Evolutionary conservation across 176 grass and related monocot genomes (phyloP), one percentile per base, ranked within the genome.

Genomic region (Thinopyrum elongatum): DNA sequence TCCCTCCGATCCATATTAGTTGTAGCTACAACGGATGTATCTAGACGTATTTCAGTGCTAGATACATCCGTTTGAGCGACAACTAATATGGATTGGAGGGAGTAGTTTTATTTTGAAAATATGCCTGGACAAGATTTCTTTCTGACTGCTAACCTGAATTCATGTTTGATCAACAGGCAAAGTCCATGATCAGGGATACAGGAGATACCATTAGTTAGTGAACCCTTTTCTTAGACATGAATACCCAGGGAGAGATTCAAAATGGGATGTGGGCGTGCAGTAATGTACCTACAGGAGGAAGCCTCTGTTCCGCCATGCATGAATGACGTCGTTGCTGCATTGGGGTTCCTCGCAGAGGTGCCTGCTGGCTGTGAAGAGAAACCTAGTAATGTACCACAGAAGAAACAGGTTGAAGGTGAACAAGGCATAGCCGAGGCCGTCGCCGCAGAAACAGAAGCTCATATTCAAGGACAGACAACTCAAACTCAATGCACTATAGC

Each of bases 221-320:
- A 90, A 98, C 86, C 96, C 90, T 46, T 88, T 87, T 80, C 91
- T 95, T 39, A 78, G 70, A 80, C 86, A 84, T 73, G 62, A 90
- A 35, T 94, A 94, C 80, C 86, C 93, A 26, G 86, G 89, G 61
- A 86, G 71, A 77, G 88, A 88, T 61, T 77, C 94, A 27, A 89
- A 85, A 41, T 91, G 94, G 76, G 96, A 88, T 71, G 66, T 94
- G 68, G 92, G 86, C 0, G 86, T 98, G 88, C 87, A 31, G 94
- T 33, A 33, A 33, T 98, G 91, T 98, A 91, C 76, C 57, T 95
- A 62, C 96, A 98, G 81, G 93, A 95, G 30, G 96, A 92, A 74
- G 87, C 90, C 51, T 63, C 66, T 59, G 82, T 89, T 35, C 86
- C 91, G 7, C 96, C 96, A 55, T 87, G 86, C 53, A 95, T 95